A percentile compares a stretch with the other conserved stretches of the same genome.
Evolutionary conservation across 176 grass and related monocot genomes (phyloP).

Genomic region (Carex parvula): DNA sequence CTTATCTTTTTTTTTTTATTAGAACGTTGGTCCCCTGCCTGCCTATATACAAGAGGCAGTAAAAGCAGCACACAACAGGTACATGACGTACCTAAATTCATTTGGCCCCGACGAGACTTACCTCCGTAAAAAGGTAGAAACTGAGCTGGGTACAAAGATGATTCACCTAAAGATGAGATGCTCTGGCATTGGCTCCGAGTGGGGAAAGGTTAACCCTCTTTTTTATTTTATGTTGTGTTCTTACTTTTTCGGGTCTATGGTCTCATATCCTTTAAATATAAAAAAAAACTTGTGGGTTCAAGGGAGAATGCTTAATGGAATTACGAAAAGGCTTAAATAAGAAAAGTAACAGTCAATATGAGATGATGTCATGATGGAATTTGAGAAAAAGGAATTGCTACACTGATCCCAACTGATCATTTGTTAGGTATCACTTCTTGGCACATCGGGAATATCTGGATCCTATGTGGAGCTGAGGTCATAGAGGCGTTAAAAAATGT

Average conservation of each 20-base stretch:
- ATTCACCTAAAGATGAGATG: constrained; percentile 99
- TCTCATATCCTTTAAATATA: neutral
- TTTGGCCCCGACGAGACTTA: constrained; percentile 67
- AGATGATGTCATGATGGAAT: neutral
- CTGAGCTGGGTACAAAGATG: constrained; percentile 92
- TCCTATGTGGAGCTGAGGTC: constrained; percentile 89
- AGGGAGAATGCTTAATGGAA: neutral
- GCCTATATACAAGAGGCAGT: constrained; percentile 83
- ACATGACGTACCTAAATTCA: constrained; percentile 76
- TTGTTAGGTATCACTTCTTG: constrained; percentile 75
- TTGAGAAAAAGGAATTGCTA: neutral
- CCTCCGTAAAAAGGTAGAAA: constrained; percentile 86
- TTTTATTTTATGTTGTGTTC: neutral
- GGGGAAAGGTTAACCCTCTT: constrained; percentile 59
- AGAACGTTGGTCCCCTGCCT: constrained; percentile 83
- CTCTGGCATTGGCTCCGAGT: constrained; percentile 81
- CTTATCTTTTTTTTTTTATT: constrained; percentile 30
- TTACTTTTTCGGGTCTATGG: neutral
- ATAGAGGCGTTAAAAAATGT: constrained; percentile 34
- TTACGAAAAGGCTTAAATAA: neutral
- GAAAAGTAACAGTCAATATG: neutral
- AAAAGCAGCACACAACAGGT: constrained; percentile 69
- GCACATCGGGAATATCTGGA: constrained; percentile 91
- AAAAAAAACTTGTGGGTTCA: neutral
- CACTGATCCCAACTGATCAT: neutral